These are phyloP conservation scores for Talaromyces pinophilus DNA, from an alignment of 2,329 filamentous ascomycete genomes.

Conservation along the genomic window DNA sequence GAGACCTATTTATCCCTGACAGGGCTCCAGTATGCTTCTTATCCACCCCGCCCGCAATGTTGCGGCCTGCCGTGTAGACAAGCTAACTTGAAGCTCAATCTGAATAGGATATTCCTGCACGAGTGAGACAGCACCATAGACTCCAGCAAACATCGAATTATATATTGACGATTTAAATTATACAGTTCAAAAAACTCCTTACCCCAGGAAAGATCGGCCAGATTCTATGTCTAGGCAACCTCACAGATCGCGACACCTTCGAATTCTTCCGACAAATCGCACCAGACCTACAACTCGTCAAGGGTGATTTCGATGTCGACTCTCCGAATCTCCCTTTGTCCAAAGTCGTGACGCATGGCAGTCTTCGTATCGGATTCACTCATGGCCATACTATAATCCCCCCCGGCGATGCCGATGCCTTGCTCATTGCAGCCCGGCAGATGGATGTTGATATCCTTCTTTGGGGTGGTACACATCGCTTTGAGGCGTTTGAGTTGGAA, in stretches of 20 bases:
- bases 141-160: background rate
- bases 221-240: conserved; percentile 76
- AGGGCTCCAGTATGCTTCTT: conserved; percentile 67
- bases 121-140: conserved; percentile 56
- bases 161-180: background rate
- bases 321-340: conserved; percentile 65
- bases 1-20: conserved; percentile 92
- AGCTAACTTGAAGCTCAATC: conserved; percentile 9
- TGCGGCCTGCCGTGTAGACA: conserved; percentile 16
- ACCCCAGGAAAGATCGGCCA: conserved; percentile 81
- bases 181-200: conserved; percentile 80
- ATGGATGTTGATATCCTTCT: conserved; percentile 71
- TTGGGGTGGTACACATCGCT: conserved; percentile 69
- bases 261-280: conserved; percentile 75
- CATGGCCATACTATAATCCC: conserved; percentile 70
- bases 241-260: conserved; percentile 77
- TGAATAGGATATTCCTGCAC: conserved; percentile 73
- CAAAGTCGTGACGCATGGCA: conserved; percentile 70
- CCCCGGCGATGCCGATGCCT: conserved; percentile 66
- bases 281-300: conserved; percentile 70
- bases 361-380: conserved; percentile 68
- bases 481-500: conserved; percentile 71
- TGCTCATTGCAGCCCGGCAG: conserved; percentile 68
- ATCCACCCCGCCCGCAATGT: conserved; percentile 20
- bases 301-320: conserved; percentile 69